These are phyloP conservation scores for Rubroshorea leprosula DNA, from an alignment of 345 rosid genomes.

Conservation along the genomic window DNA sequence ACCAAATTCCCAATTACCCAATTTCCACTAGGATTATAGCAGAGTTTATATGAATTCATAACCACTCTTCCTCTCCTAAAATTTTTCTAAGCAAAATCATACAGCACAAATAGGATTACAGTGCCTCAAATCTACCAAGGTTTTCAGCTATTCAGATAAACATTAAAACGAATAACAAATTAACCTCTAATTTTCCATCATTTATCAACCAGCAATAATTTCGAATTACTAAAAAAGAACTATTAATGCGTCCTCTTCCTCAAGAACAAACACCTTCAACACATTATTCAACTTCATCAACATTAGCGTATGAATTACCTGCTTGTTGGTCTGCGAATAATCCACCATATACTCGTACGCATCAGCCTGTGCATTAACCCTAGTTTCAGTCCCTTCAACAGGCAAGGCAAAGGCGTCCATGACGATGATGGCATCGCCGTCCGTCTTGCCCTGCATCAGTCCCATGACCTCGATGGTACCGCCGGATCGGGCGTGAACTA, in stretches of 20 bases:
- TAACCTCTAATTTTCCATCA: too few relatives aligned
- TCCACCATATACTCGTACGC: constrained; percentile 99
- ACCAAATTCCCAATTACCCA: neutral
- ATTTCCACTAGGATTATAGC: neutral
- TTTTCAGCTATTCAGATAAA: too few relatives aligned
- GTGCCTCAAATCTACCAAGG: too few relatives aligned
- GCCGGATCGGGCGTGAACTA: constrained; percentile 99
- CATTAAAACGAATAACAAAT: too few relatives aligned
- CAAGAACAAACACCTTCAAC: too few relatives aligned
- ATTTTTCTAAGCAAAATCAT: too few relatives aligned
- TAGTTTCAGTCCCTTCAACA: constrained; percentile 97
- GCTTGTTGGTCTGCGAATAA: constrained; percentile 92
- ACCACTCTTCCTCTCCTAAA: neutral
- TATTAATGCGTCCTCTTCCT: too few relatives aligned
- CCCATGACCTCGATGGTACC: constrained; percentile 99
- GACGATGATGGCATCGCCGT: constrained; percentile 90
- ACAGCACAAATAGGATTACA: too few relatives aligned
- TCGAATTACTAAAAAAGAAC: too few relatives aligned
- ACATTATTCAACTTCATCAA: too few relatives aligned
- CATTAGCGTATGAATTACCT: constrained; percentile 26
- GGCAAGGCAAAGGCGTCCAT: constrained; percentile 99
- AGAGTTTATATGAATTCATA: too few relatives aligned
- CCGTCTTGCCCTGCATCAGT: constrained; percentile 97
- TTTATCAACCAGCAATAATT: neutral
- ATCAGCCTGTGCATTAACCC: constrained; percentile 99